Conservation (phyloP, 192 early-diverging fungal genomes). For the Backusella mclennaniae region DNA sequence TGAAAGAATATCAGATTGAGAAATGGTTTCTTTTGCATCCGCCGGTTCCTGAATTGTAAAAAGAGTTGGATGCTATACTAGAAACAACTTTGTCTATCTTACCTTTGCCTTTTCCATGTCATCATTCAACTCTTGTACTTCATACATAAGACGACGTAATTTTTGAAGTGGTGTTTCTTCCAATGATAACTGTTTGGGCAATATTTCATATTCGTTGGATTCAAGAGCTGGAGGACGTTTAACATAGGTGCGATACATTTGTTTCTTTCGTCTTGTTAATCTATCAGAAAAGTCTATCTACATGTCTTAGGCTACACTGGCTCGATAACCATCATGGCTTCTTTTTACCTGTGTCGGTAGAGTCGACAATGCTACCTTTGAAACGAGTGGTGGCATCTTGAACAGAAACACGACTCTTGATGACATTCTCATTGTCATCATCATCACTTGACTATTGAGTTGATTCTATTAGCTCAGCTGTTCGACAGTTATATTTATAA, state of each 20-base stretch:
- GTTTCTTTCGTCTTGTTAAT: constrained; percentile 54
- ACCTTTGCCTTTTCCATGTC: constrained; percentile 62
- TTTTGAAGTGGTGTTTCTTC: constrained; percentile 75
- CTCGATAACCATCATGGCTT: not conserved
- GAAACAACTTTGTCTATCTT: not conserved
- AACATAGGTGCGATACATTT: constrained; percentile 57
- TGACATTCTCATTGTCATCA: constrained; percentile 61
- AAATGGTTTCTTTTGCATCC: constrained; percentile 36
- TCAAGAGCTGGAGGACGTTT: constrained; percentile 47
- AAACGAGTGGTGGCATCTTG: constrained; percentile 58
- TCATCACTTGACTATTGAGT: constrained; percentile 30
- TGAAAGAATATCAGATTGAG: constrained; percentile 46
- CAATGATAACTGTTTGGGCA: constrained; percentile 48
- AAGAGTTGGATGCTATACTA: not conserved
- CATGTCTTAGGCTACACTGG: not conserved
- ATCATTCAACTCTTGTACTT: constrained; percentile 77
- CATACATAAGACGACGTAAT: constrained; percentile 74
- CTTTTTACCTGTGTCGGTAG: constrained; percentile 49
- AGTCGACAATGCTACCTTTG: constrained; percentile 50
- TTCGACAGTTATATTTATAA: no score
- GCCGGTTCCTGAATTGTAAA: constrained; percentile 12
- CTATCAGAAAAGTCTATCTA: constrained; percentile 55
- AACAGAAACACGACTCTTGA: constrained; percentile 49
- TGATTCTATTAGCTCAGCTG: no score
- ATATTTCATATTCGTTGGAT: constrained; percentile 53